Conservation (phyloP, 331 rosid genomes). For the Spiraea crenata region DNA sequence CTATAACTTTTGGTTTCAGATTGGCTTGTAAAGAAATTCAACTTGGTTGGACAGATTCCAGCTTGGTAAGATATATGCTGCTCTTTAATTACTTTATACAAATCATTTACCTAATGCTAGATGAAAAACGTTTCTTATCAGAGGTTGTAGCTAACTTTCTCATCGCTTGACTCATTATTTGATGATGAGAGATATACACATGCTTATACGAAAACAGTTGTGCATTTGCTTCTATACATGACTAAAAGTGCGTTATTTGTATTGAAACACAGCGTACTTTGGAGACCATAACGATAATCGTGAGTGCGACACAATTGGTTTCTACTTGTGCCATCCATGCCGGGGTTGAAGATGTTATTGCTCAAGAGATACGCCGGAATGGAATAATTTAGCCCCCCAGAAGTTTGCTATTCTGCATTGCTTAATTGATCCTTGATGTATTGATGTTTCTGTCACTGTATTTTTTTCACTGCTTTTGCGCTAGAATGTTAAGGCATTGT, state of each 20-base stretch:
- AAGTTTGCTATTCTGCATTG: not conserved
- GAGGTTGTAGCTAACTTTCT: too few relatives aligned
- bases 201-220: too few relatives aligned
- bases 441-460: not conserved
- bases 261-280: slow-evolving; percentile 55
- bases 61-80: slow-evolving; percentile 51
- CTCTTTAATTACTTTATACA: not conserved
- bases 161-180: too few relatives aligned
- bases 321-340: slow-evolving; percentile 57
- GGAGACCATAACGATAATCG: slow-evolving; percentile 63
- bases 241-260: not conserved
- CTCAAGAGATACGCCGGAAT: not conserved
- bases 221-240: not conserved
- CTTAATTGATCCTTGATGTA: not conserved
- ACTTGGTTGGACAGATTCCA: slow-evolving; percentile 70
- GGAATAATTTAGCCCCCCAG: slow-evolving; percentile 33
- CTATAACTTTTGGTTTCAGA: slow-evolving; percentile 40
- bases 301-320: slow-evolving; percentile 69
- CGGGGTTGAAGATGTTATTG: slow-evolving; percentile 40
- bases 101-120: too few relatives aligned
- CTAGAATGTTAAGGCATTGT: not conserved
- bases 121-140: too few relatives aligned
- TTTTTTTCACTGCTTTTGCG: not conserved
- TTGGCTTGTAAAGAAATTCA: slow-evolving; percentile 89
- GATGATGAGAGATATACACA: too few relatives aligned